Evolutionary conservation across 192 early-diverging fungal species (phyloP).

Genomic region (Coemansia umbellata): DNA sequence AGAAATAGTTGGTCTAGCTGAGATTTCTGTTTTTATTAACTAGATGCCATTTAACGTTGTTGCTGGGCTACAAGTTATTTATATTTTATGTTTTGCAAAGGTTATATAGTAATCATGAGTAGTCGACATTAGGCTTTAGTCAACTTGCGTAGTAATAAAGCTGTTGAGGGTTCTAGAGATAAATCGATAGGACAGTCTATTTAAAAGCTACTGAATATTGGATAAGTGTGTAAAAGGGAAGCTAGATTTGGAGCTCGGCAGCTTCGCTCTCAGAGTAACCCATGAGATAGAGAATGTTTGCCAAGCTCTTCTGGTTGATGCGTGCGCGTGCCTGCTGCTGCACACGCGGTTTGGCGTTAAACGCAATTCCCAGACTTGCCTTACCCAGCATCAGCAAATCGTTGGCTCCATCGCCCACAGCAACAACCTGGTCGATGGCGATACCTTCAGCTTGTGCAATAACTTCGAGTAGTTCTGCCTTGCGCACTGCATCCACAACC

Average conservation of each 20-base stretch:
- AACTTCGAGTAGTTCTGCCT: constrained; percentile 92
- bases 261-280: constrained; percentile 82
- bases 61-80: too few species aligned
- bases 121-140: too few species aligned
- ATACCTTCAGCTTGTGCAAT: constrained; percentile 93
- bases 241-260: constrained; percentile 51
- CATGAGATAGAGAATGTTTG: constrained; percentile 83
- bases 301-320: constrained; percentile 92
- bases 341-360: constrained; percentile 97
- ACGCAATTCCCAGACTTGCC: constrained; percentile 94
- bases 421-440: constrained; percentile 86
- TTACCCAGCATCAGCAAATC: constrained; percentile 93
- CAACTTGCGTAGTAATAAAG: too few species aligned
- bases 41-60: too few species aligned
- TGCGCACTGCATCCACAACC: constrained; percentile 86
- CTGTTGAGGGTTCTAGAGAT: too few species aligned
- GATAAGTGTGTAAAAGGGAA: too few species aligned
- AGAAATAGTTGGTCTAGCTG: too few species aligned
- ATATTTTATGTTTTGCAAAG: too few species aligned
- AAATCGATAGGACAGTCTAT: too few species aligned
- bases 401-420: constrained; percentile 98
- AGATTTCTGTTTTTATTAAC: too few species aligned
- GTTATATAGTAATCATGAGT: too few species aligned
- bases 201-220: too few species aligned
- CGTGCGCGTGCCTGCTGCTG: constrained; percentile 83